A percentile compares a stretch with the other conserved stretches of the same genome.
phyloP scores from a whole-genome alignment of 805 yeast genomes.

The Candida pseudoglaebosa region DNA sequence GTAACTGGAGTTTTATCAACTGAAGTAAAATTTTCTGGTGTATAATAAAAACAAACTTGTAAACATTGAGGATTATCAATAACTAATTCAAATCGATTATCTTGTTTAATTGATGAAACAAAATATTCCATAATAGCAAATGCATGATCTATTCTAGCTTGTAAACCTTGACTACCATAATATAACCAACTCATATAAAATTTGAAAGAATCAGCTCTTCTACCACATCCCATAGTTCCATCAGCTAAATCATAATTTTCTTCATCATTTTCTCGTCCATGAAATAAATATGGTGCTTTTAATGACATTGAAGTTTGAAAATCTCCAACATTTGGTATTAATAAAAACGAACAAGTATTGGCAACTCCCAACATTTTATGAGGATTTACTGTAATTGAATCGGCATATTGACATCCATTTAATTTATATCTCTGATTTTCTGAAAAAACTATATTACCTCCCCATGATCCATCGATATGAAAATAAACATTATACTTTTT shows the following conservation, averaged over 20 bases:
- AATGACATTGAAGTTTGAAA: constrained; percentile 74
- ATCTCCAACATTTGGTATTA: constrained; percentile 61
- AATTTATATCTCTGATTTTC: constrained; percentile 41
- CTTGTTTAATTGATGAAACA: constrained; percentile 36
- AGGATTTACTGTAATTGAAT: constrained; percentile 78
- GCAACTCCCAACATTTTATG: constrained; percentile 91
- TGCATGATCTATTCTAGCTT: constrained; percentile 67
- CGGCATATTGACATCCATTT: constrained; percentile 60
- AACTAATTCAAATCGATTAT: constrained; percentile 51
- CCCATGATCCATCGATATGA: constrained; percentile 90
- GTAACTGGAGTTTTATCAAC: constrained; percentile 52
- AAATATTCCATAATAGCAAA: constrained; percentile 62
- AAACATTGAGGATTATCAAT: constrained; percentile 65
- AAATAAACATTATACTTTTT: constrained; percentile 61
- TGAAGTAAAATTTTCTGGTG: constrained; percentile 34
- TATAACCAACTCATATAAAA: constrained; percentile 78
- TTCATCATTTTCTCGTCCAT: constrained; percentile 43
- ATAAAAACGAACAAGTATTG: constrained; percentile 66
- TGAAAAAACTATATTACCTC: constrained; percentile 78
- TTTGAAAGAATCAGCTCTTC: constrained; percentile 78
- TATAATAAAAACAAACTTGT: constrained; percentile 79
- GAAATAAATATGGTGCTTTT: constrained; percentile 78
- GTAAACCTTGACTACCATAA: constrained; percentile 69
- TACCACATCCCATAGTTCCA: constrained; percentile 91
- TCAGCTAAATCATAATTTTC: constrained; percentile 76